Evolutionary conservation across 768 basidiomycete species (phyloP), one percentile per base, ranked within the genome.

Genomic region (Hypholoma fasciculare): DNA sequence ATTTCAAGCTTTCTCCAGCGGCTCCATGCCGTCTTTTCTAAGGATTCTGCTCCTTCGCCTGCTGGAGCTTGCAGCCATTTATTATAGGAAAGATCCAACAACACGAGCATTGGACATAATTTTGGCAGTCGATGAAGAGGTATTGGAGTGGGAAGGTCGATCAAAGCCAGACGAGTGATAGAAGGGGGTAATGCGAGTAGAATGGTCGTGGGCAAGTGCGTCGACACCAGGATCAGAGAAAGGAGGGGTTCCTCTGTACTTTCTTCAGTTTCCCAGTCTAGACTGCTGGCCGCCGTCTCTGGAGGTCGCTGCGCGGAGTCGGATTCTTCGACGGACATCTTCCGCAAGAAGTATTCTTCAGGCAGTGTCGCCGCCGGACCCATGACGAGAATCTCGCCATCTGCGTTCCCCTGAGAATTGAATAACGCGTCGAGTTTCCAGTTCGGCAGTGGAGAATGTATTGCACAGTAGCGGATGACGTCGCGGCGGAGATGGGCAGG

Each of bases 31-130:
- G 87, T 71, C 40, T 79, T 78, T 49, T 80, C 80, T 17, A 88
- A 61, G 11, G 72, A 71, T 47, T 74, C 66, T 26, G 69, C 60
- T 7, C 69, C 72, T 19, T 74, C 74, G 19, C 63, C 66, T 9
- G 65, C 61, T 16, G 62, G 61, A 11, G 65, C 59, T 13, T 61
- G 66, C 11, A 82, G 66, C 80, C 80, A 82, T 1, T 56, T 42
- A 56, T 90, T 91, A 67, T 81, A 89, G 0, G 90, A 92, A 48
- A 92, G 67, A 65, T 91, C 89, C 36, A 91, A 69, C 23, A 86
- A 65, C 19, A 80, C 72, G 26, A 92, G 72, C n/a, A 86, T 68
- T 0, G 89, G 90, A 61, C 86, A 88, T 13, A 80, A 66, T 11
- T 69, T 72, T 0, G 88, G 83, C 38, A 92, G 71, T 59, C 85